Conservation (phyloP, 179 eudicot genomes). For the Patellifolia procumbens region DNA sequence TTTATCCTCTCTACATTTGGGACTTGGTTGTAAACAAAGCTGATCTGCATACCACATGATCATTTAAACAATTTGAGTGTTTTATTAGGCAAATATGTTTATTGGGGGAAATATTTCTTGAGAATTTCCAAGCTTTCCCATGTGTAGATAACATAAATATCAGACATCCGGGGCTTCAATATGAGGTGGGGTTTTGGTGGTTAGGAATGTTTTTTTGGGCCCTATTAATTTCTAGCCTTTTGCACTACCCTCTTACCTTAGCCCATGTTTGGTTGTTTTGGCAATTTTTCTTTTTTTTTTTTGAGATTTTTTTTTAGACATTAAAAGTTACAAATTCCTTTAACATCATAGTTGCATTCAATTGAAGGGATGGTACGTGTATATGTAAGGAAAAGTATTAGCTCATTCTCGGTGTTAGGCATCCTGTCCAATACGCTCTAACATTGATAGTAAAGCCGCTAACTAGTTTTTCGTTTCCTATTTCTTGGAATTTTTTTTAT, state of each 20-base stretch:
- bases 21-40: neutral
- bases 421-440: no score
- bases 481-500: neutral
- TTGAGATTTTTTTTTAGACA: no score
- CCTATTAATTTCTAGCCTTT: neutral
- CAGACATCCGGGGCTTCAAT: neutral
- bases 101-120: neutral
- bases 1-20: neutral
- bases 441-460: no score
- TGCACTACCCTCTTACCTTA: neutral
- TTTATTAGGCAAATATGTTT: neutral
- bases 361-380: neutral
- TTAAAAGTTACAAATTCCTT: neutral
- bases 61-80: neutral
- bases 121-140: neutral
- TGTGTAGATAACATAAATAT: neutral
- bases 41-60: neutral
- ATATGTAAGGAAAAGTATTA: no score
- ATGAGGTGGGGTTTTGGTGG: slow-evolving; percentile 5
- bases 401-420: no score
- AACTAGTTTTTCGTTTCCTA: neutral
- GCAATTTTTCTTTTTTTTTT: neutral
- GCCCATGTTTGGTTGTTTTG: neutral
- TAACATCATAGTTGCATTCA: neutral
- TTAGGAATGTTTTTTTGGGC: neutral